phyloP scores from a whole-genome alignment of 2,329 filamentous ascomycete genomes.

The Arthrobotrys sphaeroides region DNA sequence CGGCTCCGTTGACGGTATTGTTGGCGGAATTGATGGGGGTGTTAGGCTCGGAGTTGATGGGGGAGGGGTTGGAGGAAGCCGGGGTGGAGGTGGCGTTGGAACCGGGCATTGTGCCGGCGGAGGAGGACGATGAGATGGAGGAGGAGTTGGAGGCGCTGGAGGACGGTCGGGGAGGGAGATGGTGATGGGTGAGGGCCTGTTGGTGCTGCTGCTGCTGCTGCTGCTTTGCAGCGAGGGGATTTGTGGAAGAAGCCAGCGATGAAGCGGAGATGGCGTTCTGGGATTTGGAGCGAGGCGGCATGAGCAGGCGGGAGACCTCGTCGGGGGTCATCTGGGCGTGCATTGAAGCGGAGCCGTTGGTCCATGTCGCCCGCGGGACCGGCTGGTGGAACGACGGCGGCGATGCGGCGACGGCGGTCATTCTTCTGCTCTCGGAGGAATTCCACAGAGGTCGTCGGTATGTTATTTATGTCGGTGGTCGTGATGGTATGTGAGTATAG shows the following conservation, averaged over 20 bases:
- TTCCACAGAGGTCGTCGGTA: background rate
- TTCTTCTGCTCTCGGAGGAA: conserved; percentile 21
- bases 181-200: conserved; percentile 11
- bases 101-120: conserved; percentile 56
- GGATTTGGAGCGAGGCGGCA: conserved; percentile 90
- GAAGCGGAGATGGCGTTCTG: conserved; percentile 79
- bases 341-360: conserved; percentile 42
- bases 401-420: conserved; percentile 54
- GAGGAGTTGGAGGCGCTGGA: conserved; percentile 42
- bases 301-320: conserved; percentile 86
- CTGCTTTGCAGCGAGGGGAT: background rate
- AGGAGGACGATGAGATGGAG: conserved; percentile 59
- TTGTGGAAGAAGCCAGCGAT: conserved; percentile 69
- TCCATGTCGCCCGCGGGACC: conserved; percentile 52
- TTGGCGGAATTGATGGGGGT: conserved; percentile 62
- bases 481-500: no score
- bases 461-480: background rate
- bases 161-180: conserved; percentile 38
- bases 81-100: conserved; percentile 43
- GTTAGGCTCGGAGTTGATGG: conserved; percentile 57
- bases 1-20: conserved; percentile 60
- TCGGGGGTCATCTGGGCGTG: conserved; percentile 73
- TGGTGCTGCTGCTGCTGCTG: background rate
- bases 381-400: conserved; percentile 52
- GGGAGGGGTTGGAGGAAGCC: conserved; percentile 43